phyloP scores from a whole-genome alignment of 768 basidiomycete genomes.

The Russula sp. region DNA sequence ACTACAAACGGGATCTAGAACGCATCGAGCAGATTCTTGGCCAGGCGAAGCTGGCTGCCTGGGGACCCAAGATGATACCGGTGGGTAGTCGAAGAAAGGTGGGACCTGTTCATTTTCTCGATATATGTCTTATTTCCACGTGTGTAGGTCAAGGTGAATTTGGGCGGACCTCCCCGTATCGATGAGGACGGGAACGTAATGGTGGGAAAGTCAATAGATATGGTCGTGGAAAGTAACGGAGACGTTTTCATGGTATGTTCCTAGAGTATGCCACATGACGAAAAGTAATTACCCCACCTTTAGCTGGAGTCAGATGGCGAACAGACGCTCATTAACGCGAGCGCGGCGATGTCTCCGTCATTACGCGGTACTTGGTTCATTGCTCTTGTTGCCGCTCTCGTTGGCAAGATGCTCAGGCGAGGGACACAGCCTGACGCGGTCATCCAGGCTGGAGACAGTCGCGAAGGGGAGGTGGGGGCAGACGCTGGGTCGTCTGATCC shows the following conservation, averaged over 20 bases:
- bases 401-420: conserved; percentile 21
- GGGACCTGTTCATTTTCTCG: conserved; percentile 13
- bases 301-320: conserved; percentile 59
- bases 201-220: conserved; percentile 54
- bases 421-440: conserved; percentile 1
- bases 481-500: conserved; percentile 41
- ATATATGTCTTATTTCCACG: not conserved
- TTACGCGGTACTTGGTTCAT: conserved; percentile 66
- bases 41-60: conserved; percentile 67
- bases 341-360: conserved; percentile 52
- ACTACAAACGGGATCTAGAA: conserved; percentile 62
- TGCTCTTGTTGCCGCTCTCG: conserved; percentile 34
- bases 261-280: conserved; percentile 5
- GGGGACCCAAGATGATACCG: conserved; percentile 72
- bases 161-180: conserved; percentile 43
- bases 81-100: conserved; percentile 64
- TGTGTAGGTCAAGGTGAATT: conserved; percentile 60
- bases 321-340: conserved; percentile 33
- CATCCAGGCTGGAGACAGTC: conserved; percentile 26
- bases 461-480: conserved; percentile 36
- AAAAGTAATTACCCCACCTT: conserved; percentile 4
- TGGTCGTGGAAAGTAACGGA: conserved; percentile 66
- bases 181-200: conserved; percentile 51
- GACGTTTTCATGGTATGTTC: conserved; percentile 67
- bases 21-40: conserved; percentile 55